Percentiles rank a stretch among this genome's conserved stretches.
phyloP scores from a whole-genome alignment of 2,329 filamentous ascomycete species.

The Macrophomina pseudophaseolina region DNA sequence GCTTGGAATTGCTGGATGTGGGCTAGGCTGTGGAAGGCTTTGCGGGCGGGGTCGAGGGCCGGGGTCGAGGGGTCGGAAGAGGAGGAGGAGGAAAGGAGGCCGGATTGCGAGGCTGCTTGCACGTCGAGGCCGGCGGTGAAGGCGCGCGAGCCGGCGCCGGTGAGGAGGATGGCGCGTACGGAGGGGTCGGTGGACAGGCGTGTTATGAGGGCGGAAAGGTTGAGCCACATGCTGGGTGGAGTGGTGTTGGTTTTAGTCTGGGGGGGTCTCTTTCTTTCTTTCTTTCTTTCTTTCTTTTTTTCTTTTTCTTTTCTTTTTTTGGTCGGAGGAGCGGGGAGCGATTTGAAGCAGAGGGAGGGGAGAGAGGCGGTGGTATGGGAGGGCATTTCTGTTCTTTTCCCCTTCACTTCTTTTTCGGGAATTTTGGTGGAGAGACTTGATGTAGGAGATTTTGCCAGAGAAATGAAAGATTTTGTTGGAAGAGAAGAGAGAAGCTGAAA shows the following conservation, averaged over 20 bases:
- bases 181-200: slow-evolving; percentile 73
- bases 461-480: no score
- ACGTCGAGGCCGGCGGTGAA: slow-evolving; percentile 90
- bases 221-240: slow-evolving; percentile 74
- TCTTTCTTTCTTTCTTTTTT: no score
- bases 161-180: slow-evolving; percentile 78
- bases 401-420: no score
- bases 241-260: neutral
- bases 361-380: no score
- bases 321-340: no score
- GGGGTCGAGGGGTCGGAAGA: neutral
- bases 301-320: no score
- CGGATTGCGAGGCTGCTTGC: slow-evolving; percentile 65
- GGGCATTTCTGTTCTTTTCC: no score
- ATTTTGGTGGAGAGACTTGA: no score
- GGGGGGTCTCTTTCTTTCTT: neutral
- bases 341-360: no score
- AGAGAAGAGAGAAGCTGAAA: no score
- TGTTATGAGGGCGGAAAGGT: slow-evolving; percentile 74
- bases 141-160: slow-evolving; percentile 78
- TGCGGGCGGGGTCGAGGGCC: slow-evolving; percentile 4
- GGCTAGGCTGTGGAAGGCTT: slow-evolving; percentile 50
- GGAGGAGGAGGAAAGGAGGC: slow-evolving; percentile 46
- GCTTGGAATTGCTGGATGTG: slow-evolving; percentile 82
- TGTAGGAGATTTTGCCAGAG: no score